Conservation (phyloP, 805 yeast species). For the Sungouiozyma intestinalis region DNA sequence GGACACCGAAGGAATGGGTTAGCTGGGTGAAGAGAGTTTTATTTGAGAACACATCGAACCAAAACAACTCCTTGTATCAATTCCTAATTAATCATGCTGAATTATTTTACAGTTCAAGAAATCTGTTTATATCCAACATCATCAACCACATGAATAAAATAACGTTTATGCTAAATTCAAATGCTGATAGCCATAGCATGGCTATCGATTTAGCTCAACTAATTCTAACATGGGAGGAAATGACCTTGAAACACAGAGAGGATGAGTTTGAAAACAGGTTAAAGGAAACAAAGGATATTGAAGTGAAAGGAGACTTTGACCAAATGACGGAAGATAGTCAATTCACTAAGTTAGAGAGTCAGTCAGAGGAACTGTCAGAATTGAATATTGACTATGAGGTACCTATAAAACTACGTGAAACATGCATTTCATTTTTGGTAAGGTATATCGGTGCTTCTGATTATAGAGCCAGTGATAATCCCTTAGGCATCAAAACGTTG, state of each 20-base stretch:
- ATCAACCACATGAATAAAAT: constrained; percentile 88
- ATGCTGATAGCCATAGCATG: constrained; percentile 68
- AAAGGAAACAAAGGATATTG: constrained; percentile 21
- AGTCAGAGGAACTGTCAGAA: constrained; percentile 8
- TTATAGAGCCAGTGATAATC: constrained; percentile 74
- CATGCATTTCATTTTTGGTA: constrained; percentile 80
- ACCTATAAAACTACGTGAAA: constrained; percentile 75
- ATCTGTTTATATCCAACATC: constrained; percentile 78
- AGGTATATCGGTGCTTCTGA: constrained; percentile 81
- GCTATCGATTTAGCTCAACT: constrained; percentile 87
- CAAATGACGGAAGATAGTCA: constrained; percentile 1
- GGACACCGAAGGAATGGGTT: constrained; percentile 56
- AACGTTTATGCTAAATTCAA: constrained; percentile 65
- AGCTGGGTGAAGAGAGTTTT: constrained; percentile 91
- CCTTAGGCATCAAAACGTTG: constrained; percentile 70
- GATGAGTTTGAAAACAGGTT: constrained; percentile 3
- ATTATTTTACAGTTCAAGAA: constrained; percentile 75
- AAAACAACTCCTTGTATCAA: constrained; percentile 79
- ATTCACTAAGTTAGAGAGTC: background rate
- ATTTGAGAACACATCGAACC: constrained; percentile 80
- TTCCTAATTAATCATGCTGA: constrained; percentile 81
- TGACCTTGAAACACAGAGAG: constrained; percentile 24
- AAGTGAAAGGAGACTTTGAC: constrained; percentile 16
- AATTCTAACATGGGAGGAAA: constrained; percentile 75
- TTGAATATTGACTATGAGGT: constrained; percentile 25